Percentiles rank a stretch among this genome's conserved stretches.
These are phyloP conservation scores for Abrus precatorius DNA, from an alignment of 306 rosid genomes.

Conservation along the genomic window DNA sequence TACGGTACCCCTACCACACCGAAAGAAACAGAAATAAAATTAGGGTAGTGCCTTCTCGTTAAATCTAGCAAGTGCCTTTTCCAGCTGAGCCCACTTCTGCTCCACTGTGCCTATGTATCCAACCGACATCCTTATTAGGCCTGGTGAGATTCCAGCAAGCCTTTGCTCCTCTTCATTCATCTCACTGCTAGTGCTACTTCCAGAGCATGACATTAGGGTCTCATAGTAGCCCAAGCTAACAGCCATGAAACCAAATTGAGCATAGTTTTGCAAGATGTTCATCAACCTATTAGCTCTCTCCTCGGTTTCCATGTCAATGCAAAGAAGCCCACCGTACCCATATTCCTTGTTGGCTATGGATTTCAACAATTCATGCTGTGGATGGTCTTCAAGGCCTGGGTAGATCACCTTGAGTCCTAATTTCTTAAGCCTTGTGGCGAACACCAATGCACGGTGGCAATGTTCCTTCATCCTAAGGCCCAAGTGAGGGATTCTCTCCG, in stretches of 20 bases:
- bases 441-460: slow-evolving; percentile 65
- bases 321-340: slow-evolving; percentile 83
- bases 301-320: slow-evolving; percentile 85
- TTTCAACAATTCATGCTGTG: slow-evolving; percentile 67
- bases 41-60: neutral
- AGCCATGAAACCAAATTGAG: slow-evolving; percentile 84
- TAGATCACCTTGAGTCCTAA: slow-evolving; percentile 74
- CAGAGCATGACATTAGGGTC: slow-evolving; percentile 90
- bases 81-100: slow-evolving; percentile 82
- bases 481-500: slow-evolving; percentile 88
- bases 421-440: slow-evolving; percentile 68
- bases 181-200: slow-evolving; percentile 91
- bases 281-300: slow-evolving; percentile 75
- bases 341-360: slow-evolving; percentile 66
- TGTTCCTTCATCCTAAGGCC: slow-evolving; percentile 79
- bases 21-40: too few species aligned
- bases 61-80: slow-evolving; percentile 66
- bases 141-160: slow-evolving; percentile 81
- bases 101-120: slow-evolving; percentile 87
- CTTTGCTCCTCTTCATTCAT: slow-evolving; percentile 67
- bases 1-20: too few species aligned
- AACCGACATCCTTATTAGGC: slow-evolving; percentile 75
- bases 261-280: slow-evolving; percentile 67
- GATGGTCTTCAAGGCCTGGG: slow-evolving; percentile 86
- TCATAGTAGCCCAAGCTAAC: slow-evolving; percentile 91